Conservation (phyloP, 2,329 filamentous ascomycete species). For the Fusarium napiforme region DNA sequence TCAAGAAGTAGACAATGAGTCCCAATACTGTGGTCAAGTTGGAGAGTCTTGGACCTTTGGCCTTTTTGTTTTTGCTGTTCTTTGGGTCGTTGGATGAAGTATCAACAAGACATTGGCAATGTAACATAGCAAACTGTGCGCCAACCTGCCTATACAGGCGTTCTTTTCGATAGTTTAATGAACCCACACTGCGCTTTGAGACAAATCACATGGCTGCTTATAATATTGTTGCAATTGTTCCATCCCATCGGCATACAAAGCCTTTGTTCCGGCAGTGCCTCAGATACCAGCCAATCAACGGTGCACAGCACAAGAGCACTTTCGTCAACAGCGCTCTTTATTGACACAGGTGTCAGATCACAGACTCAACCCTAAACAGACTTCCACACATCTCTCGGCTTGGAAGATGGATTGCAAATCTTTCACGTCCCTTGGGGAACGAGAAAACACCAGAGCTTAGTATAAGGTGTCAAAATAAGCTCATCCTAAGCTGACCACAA, state of each 20-base stretch:
- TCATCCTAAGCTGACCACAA: too few relatives aligned
- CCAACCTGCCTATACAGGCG: neutral
- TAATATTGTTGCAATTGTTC: too few relatives aligned
- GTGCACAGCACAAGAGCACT: fast-evolving
- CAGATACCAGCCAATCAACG: neutral
- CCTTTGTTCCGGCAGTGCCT: neutral
- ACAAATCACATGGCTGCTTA: neutral
- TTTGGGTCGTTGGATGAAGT: neutral
- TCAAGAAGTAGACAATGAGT: neutral
- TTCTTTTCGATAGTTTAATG: neutral
- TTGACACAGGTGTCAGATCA: too few relatives aligned
- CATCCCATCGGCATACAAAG: neutral
- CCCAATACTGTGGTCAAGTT: neutral
- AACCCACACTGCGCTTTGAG: neutral
- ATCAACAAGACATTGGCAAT: neutral
- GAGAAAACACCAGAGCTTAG: too few relatives aligned
- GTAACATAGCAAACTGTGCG: neutral
- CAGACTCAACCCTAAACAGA: too few relatives aligned
- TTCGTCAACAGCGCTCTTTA: too few relatives aligned
- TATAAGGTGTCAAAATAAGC: too few relatives aligned
- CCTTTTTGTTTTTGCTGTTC: neutral
- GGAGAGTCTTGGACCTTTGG: neutral
- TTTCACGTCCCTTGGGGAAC: too few relatives aligned
- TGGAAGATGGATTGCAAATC: too few relatives aligned
- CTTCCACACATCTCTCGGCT: too few relatives aligned